phyloP scores from a whole-genome alignment of 83 land plant genomes.

The Thuja plicata region DNA sequence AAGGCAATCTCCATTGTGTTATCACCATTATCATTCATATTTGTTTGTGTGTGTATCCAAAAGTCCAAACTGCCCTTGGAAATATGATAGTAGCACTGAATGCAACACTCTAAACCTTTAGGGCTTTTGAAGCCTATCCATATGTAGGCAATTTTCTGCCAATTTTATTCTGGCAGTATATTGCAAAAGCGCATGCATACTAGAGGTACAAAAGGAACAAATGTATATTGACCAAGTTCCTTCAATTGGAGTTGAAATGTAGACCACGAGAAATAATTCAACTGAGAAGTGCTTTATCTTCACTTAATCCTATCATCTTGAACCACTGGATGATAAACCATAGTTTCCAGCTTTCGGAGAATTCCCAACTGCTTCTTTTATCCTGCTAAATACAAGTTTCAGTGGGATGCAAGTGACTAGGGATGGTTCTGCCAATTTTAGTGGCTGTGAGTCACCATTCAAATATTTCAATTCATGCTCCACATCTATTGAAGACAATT shows the following conservation, averaged over 20 bases:
- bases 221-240: not conserved
- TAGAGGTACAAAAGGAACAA: no score
- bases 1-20: not conserved
- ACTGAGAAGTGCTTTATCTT: not conserved
- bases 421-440: conserved; percentile 23
- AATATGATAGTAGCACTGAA: not conserved
- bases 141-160: not conserved
- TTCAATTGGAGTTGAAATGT: not conserved
- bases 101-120: not conserved
- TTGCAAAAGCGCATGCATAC: not conserved
- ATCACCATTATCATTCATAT: not conserved
- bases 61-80: not conserved
- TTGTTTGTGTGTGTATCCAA: not conserved
- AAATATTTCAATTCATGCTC: conserved; percentile 24
- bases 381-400: conserved; percentile 70
- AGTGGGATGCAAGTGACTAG: conserved; percentile 73
- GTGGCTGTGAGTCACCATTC: conserved; percentile 8
- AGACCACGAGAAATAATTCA: not conserved
- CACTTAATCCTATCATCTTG: not conserved
- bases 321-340: conserved; percentile 15
- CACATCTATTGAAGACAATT: conserved; percentile 60
- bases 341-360: conserved; percentile 28
- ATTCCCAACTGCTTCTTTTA: conserved; percentile 57
- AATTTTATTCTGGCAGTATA: not conserved
- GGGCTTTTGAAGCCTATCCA: not conserved